Evolutionary conservation across 768 basidiomycete genomes (phyloP).

Genomic region (Pilatotrama ljubarskyi): DNA sequence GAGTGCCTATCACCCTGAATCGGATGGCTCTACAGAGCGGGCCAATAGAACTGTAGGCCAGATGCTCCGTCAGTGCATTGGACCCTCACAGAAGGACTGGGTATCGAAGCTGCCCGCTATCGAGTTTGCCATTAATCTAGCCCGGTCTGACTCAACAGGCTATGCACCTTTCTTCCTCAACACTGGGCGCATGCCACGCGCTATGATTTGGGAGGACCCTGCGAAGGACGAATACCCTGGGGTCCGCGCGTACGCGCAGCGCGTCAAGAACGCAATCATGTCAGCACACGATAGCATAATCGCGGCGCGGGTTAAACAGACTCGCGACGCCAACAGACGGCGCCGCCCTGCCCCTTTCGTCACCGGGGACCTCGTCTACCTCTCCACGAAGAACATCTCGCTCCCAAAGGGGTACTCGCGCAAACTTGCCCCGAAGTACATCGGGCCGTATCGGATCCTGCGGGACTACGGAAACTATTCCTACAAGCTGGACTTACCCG

Average conservation of each 20-base stretch:
- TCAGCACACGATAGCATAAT: constrained; percentile 34
- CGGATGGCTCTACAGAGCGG: too few relatives aligned
- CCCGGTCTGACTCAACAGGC: too few relatives aligned
- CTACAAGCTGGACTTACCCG: constrained; percentile 27
- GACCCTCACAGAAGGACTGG: too few relatives aligned
- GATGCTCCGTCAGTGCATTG: too few relatives aligned
- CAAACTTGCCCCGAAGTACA: constrained; percentile 29
- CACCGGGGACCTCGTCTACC: constrained; percentile 31
- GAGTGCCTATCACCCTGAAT: constrained; percentile 44
- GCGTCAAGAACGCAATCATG: constrained; percentile 31
- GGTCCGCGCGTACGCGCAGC: constrained; percentile 27
- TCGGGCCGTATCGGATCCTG: constrained; percentile 28
- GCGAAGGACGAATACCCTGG: constrained; percentile 24
- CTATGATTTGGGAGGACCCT: constrained; percentile 29
- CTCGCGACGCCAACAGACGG: constrained; percentile 26
- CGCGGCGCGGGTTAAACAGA: constrained; percentile 32
- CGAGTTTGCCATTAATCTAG: too few relatives aligned
- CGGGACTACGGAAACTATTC: constrained; percentile 14
- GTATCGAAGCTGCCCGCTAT: too few relatives aligned
- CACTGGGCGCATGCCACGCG: too few relatives aligned
- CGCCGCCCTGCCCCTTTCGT: constrained; percentile 3
- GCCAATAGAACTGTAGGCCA: too few relatives aligned
- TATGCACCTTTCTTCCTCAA: too few relatives aligned
- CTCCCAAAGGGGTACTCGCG: constrained; percentile 19
- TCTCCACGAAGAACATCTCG: constrained; percentile 20